Evolutionary conservation across 306 rosid species (phyloP).

Genomic region (Elaeagnus macrophylla): DNA sequence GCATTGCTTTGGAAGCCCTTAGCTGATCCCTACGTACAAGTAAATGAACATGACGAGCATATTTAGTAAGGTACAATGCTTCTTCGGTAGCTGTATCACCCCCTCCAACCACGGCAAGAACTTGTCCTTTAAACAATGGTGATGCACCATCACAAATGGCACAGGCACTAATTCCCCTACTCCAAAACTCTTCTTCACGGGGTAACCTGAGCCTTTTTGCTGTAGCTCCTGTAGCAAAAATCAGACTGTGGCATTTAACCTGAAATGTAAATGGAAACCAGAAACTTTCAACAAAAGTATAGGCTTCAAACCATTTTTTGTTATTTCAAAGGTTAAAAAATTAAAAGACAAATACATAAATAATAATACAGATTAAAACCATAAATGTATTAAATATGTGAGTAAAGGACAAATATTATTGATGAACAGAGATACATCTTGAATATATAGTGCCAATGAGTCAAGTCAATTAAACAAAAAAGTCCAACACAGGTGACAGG

Average conservation of each 20-base stretch:
- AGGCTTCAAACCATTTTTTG: background rate
- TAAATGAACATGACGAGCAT: constrained; percentile 82
- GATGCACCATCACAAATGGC: constrained; percentile 98
- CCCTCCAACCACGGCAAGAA: constrained; percentile 92
- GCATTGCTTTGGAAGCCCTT: constrained; percentile 96
- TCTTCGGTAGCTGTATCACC: constrained; percentile 98
- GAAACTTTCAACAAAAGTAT: constrained; percentile 11
- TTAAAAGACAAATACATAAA: no score
- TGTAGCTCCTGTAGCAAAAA: constrained; percentile 88
- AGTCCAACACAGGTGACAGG: no score
- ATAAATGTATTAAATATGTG: no score
- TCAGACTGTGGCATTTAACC: constrained; percentile 71
- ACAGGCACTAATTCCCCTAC: constrained; percentile 97
- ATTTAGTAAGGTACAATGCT: constrained; percentile 82
- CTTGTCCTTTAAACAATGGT: constrained; percentile 87
- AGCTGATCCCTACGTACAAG: constrained; percentile 80
- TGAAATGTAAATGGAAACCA: constrained; percentile 30
- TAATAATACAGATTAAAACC: no score
- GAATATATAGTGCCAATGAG: no score
- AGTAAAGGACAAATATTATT: no score
- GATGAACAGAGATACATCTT: no score
- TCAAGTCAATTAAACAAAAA: no score
- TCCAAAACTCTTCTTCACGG: constrained; percentile 96
- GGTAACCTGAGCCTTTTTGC: constrained; percentile 81
- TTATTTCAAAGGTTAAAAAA: no score